Base-by-base conservation (phyloP, 129 eudicot genomes). In the Ambrosia artemisiifolia region DNA sequence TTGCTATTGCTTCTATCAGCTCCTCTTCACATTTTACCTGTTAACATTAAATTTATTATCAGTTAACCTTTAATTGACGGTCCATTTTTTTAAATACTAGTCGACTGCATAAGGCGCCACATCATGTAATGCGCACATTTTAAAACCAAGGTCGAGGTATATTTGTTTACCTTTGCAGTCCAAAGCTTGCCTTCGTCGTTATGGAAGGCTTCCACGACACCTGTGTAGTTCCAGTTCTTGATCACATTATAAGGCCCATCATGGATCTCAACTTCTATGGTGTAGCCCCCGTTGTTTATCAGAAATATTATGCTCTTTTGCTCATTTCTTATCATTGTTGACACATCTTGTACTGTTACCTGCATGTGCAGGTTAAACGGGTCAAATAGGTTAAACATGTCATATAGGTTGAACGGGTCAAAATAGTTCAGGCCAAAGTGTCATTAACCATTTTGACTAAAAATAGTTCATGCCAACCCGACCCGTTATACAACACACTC, bases 141-240 rank as follows among this genome's bases (percentile, higher is more conserved):
- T 48, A 57, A 16, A 38, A 38, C 43, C 46, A 30, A 33, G 14
- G 10, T 33, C 8, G 7, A 36, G 34, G 47, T 17, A 32, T 16
- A 38, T 2, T 24, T 0, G 16, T 64, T 10, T 66, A 85, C 89
- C 86, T 85, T 85, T 24, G 71, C 63, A 1, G 88, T 84, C 83
- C 85, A 84, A 51, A 77, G 62, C 38, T 77, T 84, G 67, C 89
- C 86, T 18, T 85, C 89, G 0, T 78, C 89, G 11, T 85, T 85
- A 43, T 74, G 60, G 49, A 81, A 32, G 5, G 89, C 89, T 46
- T 85, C 86, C 33, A 85, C 89, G 33, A 81, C 51, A 6, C 83
- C 85, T 0, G 85, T 80, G 78, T 84, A 80, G 85, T 84, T 81
- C 88, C 85, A 85, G 75, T 85, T 85, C 80, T 85, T 85, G 40